phyloP scores from a whole-genome alignment of 1,284 basidiomycete species.

The Apiotrichum siamense region DNA sequence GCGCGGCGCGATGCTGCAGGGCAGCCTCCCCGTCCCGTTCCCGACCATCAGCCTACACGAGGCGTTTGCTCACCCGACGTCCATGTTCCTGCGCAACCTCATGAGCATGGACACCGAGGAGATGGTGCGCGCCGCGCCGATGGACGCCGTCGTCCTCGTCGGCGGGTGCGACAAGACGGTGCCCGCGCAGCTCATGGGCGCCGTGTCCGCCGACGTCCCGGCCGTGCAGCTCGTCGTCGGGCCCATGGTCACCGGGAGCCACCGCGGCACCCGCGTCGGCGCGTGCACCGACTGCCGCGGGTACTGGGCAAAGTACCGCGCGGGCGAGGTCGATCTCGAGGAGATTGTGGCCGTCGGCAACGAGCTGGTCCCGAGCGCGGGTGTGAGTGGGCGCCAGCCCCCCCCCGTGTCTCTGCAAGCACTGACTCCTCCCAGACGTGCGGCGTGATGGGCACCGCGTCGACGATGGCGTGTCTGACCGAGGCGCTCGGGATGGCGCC shows the following conservation, averaged over 20 bases:
- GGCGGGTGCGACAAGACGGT: constrained; percentile 47
- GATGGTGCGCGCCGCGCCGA: constrained; percentile 44
- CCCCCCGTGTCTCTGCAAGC: not conserved
- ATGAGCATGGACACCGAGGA: constrained; percentile 46
- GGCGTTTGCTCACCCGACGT: constrained; percentile 40
- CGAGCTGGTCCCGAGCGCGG: constrained; percentile 40
- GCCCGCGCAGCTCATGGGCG: constrained; percentile 45
- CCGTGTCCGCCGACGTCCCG: constrained; percentile 40
- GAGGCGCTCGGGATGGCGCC: constrained; percentile 43
- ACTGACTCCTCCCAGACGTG: constrained; percentile 28
- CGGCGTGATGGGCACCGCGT: constrained; percentile 46
- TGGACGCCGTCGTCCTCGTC: constrained; percentile 43
- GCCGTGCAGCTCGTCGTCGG: constrained; percentile 43
- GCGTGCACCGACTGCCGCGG: constrained; percentile 44
- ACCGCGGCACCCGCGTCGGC: constrained; percentile 37
- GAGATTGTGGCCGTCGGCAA: constrained; percentile 41
- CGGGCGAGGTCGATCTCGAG: constrained; percentile 40
- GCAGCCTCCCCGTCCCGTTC: constrained; percentile 39
- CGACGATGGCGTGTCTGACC: constrained; percentile 44
- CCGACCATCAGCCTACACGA: constrained; percentile 45
- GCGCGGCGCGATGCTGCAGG: constrained; percentile 39
- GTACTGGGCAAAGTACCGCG: constrained; percentile 42
- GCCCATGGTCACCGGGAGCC: constrained; percentile 43
- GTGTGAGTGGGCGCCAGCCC: constrained; percentile 25
- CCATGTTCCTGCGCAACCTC: constrained; percentile 44